phyloP scores from a whole-genome alignment of 1,139 yeast species.

The Candida pseudoviswanathii region DNA sequence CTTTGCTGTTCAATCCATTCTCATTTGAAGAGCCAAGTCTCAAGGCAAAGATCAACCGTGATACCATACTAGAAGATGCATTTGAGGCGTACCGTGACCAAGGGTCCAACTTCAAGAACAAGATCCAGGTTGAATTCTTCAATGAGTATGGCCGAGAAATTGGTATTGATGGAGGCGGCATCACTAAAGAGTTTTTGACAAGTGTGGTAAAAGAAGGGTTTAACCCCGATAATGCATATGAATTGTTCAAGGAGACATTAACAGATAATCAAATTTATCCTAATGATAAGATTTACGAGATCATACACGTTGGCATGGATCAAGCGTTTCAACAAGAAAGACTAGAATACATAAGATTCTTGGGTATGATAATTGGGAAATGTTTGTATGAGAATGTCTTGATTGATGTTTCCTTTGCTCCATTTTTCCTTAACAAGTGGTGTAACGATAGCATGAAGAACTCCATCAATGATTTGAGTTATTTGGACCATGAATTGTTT shows the following conservation, averaged over 20 bases:
- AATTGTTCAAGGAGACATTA: constrained; percentile 48
- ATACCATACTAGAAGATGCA: constrained; percentile 72
- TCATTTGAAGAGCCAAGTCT: constrained; percentile 23
- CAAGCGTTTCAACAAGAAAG: constrained; percentile 29
- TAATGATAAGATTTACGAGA: constrained; percentile 56
- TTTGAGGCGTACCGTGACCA: constrained; percentile 51
- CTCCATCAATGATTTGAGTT: constrained; percentile 77
- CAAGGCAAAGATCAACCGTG: constrained; percentile 66
- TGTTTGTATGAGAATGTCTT: constrained; percentile 85
- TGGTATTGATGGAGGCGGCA: constrained; percentile 97
- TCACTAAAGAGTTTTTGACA: constrained; percentile 88
- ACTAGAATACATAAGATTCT: constrained; percentile 53
- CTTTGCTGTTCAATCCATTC: constrained; percentile 15
- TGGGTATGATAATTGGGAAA: constrained; percentile 86
- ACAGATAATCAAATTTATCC: constrained; percentile 68
- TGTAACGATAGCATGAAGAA: constrained; percentile 43
- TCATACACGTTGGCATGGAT: constrained; percentile 26
- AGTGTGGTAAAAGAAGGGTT: constrained; percentile 74
- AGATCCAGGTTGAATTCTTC: constrained; percentile 63
- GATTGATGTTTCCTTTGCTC: constrained; percentile 83
- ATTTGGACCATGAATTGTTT: constrained; percentile 71
- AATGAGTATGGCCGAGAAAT: constrained; percentile 74
- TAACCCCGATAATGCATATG: constrained; percentile 41
- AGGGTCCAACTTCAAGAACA: constrained; percentile 54
- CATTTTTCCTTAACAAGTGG: constrained; percentile 83